Conservation (phyloP, 2,329 filamentous ascomycete genomes). For the Aspergillus ustus region DNA sequence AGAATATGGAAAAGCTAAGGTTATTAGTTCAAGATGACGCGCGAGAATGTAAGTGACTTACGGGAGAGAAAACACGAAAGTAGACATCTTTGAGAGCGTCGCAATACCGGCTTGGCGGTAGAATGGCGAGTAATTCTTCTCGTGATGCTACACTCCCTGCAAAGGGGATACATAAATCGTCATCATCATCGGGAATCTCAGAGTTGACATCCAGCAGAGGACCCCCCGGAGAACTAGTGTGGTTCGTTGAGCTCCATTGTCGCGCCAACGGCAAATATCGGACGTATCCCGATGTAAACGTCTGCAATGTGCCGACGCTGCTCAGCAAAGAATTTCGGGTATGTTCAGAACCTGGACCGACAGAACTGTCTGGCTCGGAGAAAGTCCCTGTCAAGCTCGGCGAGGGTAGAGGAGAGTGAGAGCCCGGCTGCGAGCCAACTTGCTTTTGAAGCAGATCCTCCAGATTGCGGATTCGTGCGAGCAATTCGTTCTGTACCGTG, state of each 20-base stretch:
- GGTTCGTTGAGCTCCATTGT: conserved; percentile 37
- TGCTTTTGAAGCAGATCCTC: conserved; percentile 43
- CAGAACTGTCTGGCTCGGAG: conserved; percentile 30
- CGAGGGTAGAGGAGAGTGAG: conserved; percentile 32
- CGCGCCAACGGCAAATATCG: conserved; percentile 41
- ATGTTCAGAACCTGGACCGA: conserved; percentile 22
- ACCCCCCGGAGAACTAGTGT: conserved; percentile 30
- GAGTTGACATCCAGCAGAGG: conserved; percentile 32
- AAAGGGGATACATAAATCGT: conserved; percentile 41
- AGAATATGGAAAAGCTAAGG: conserved; percentile 46
- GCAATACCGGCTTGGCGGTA: conserved; percentile 43
- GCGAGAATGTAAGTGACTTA: conserved; percentile 25
- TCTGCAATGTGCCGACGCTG: conserved; percentile 37
- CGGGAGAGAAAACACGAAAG: conserved; percentile 45
- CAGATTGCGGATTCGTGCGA: conserved; percentile 41
- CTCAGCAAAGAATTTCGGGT: conserved; percentile 27
- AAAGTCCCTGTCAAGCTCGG: conserved; percentile 34
- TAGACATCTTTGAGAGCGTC: conserved; percentile 43
- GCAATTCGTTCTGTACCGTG: conserved; percentile 35
- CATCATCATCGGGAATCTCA: conserved; percentile 36
- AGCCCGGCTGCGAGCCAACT: conserved; percentile 25
- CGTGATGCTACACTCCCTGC: conserved; percentile 32
- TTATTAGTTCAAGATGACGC: neutral
- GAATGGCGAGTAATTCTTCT: conserved; percentile 35
- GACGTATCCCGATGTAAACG: conserved; percentile 41